Evolutionary conservation across 2,329 filamentous ascomycete genomes (phyloP).

Genomic region (Curvularia eragrostidis): DNA sequence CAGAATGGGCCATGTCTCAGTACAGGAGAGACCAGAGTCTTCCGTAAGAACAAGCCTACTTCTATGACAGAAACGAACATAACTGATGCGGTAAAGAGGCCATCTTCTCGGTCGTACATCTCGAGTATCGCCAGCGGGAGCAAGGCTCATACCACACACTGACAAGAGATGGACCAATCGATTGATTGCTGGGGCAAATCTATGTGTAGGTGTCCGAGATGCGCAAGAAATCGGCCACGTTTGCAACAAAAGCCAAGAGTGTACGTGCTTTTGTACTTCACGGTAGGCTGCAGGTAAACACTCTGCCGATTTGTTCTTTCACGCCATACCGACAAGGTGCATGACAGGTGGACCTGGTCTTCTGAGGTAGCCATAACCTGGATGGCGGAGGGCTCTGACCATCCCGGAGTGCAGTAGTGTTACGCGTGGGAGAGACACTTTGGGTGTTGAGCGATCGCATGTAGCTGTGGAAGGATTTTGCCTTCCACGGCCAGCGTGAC

Average conservation of each 20-base stretch:
- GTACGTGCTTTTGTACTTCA: constrained; percentile 41
- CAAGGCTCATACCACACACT: constrained; percentile 23
- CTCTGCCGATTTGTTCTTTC: constrained; percentile 34
- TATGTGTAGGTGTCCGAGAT: constrained; percentile 25
- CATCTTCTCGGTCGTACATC: constrained; percentile 15
- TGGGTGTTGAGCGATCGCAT: constrained; percentile 6
- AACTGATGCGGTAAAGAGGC: constrained; percentile 1
- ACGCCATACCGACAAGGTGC: constrained; percentile 25
- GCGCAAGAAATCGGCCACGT: constrained; percentile 40
- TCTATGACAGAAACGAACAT: background rate
- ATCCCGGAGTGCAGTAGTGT: constrained; percentile 10
- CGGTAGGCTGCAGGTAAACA: constrained; percentile 43
- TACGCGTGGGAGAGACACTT: constrained; percentile 15
- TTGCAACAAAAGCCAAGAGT: constrained; percentile 36
- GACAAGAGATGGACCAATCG: constrained; percentile 27
- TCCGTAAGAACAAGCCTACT: background rate
- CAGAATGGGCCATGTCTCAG: constrained; percentile 20
- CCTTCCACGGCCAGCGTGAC: background rate
- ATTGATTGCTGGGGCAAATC: constrained; percentile 13
- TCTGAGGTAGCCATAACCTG: constrained; percentile 16
- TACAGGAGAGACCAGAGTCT: background rate
- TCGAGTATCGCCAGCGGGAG: constrained; percentile 36
- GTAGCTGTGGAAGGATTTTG: background rate
- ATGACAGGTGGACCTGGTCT: constrained; percentile 20
- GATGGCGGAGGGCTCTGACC: constrained; percentile 10